These are phyloP conservation scores for Persicaria maculosa DNA, from an alignment of 148 eudicot species.

Conservation along the genomic window DNA sequence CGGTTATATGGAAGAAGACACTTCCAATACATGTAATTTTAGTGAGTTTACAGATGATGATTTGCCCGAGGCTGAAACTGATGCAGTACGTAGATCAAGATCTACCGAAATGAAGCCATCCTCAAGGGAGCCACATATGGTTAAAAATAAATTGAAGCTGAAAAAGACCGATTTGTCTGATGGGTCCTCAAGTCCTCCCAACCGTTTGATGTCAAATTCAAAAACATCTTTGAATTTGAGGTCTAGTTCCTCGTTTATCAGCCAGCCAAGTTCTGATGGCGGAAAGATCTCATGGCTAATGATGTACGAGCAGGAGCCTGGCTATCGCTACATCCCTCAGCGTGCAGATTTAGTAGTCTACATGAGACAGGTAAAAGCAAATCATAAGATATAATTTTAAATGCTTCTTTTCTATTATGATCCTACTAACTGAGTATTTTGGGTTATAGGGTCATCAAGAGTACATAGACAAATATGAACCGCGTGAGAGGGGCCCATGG, in stretches of 20 bases:
- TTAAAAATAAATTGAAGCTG: slow-evolving; percentile 25
- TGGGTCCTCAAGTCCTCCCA: slow-evolving; percentile 28
- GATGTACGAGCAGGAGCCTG: slow-evolving; percentile 70
- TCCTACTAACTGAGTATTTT: slow-evolving; percentile 2
- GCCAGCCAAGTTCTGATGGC: slow-evolving; percentile 12
- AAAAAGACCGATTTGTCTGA: slow-evolving; percentile 29
- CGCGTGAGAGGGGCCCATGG: slow-evolving; percentile 52
- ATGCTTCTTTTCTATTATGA: background rate
- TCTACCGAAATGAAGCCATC: slow-evolving; percentile 55
- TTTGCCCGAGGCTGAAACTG: slow-evolving; percentile 47
- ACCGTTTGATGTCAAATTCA: slow-evolving; percentile 26
- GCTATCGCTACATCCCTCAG: slow-evolving; percentile 87
- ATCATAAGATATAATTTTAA: background rate
- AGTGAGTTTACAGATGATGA: slow-evolving; percentile 29
- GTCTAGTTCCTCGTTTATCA: slow-evolving; percentile 29
- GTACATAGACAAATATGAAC: slow-evolving; percentile 32
- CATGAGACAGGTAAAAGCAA: slow-evolving; percentile 59
- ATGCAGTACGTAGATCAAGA: slow-evolving; percentile 62
- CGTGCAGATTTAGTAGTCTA: slow-evolving; percentile 77
- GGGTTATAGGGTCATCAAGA: slow-evolving; percentile 74
- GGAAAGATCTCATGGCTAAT: slow-evolving; percentile 68
- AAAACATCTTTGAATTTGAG: slow-evolving; percentile 25
- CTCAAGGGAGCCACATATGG: slow-evolving; percentile 34
- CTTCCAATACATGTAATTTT: slow-evolving; percentile 20
- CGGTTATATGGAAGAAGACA: slow-evolving; percentile 28